Base-by-base conservation (phyloP, 768 basidiomycete species). In the Lactarius quietus region DNA sequence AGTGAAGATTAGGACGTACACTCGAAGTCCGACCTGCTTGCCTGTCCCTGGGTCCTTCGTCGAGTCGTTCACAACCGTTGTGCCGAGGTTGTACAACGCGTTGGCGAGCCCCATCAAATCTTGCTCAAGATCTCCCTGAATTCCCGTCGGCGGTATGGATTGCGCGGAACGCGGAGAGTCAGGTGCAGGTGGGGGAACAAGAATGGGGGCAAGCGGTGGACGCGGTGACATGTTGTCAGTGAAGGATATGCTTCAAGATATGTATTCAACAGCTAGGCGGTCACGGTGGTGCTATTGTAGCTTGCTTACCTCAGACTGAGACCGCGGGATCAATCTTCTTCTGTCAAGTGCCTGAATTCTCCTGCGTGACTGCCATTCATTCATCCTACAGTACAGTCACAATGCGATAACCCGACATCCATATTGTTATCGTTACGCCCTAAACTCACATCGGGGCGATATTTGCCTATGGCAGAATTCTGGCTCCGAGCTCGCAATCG, bases 1-100 rank as follows among this genome's bases (percentile, higher is more conserved):
- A 26, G 43, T 14, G 52, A n/a, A 9, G 60, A 51, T 62, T 56
- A 35, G 48, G 20, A 76, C 84, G 66, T 77, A 91, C 90, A 88
- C 90, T 72, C 89, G 79, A 58, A 82, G 74, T n/a, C 89, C 91
- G 33, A 92, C 90, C 69, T 86, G 89, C 73, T 92, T 93, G 1
- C 83, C 86, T 5, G 71, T 71, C 38, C 81, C 86, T 15, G 84
- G 82, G 63, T 86, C 90, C 75, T 90, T 92, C 17, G 89, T 89
- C 3, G 88, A 85, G 73, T 93, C 91, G 55, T 88, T 89, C 71
- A 92, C 86, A 26, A 92, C 90, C 0, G 91, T 92, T 6, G 90
- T 90, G 28, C 90, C 90, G 8, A 93, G 78, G 69, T 92, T 91
- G 72, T 92, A 92, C 29, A 93, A 76, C 2, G 87, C 86, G 61